Conservation (phyloP, 495 filamentous ascomycete genomes). For the Lophium mytilinum region DNA sequence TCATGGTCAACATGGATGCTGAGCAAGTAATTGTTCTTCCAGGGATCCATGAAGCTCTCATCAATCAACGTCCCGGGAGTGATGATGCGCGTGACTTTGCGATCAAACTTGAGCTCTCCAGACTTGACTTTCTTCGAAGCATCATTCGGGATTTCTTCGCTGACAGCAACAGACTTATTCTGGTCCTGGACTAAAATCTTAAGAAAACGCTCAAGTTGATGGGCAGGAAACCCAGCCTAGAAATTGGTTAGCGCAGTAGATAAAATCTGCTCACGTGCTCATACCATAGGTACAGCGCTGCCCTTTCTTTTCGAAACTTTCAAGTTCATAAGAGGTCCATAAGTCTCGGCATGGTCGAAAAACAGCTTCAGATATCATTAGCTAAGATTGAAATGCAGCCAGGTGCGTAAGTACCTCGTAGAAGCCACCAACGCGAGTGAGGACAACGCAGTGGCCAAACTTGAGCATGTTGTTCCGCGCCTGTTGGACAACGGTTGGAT, state of each 20-base stretch:
- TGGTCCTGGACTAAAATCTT: conserved; percentile 89
- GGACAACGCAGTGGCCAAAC: conserved; percentile 77
- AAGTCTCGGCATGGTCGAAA: conserved; percentile 85
- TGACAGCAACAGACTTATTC: conserved; percentile 83
- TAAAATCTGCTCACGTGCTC: conserved; percentile 6
- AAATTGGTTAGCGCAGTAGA: conserved; percentile 5
- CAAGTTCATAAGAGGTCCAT: conserved; percentile 75
- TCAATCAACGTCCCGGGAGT: conserved; percentile 95
- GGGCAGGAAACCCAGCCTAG: conserved; percentile 85
- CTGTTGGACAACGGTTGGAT: conserved; percentile 83
- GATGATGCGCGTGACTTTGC: conserved; percentile 75
- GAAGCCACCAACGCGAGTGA: conserved; percentile 89
- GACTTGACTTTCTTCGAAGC: conserved; percentile 56
- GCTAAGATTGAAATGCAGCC: neutral
- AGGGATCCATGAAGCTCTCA: conserved; percentile 91
- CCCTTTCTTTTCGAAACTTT: conserved; percentile 67
- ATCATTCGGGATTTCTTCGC: conserved; percentile 77
- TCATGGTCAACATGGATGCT: conserved; percentile 51
- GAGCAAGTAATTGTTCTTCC: conserved; percentile 84
- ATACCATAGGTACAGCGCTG: conserved; percentile 65
- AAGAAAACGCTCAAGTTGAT: conserved; percentile 82
- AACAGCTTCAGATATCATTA: conserved; percentile 52
- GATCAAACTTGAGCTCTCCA: conserved; percentile 72
- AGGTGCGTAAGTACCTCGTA: conserved; percentile 57
- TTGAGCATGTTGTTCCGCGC: conserved; percentile 84